A percentile compares a stretch with the other conserved stretches of the same genome.
Evolutionary conservation across 176 grass and related monocot genomes (phyloP).

Genomic region (Stipa capillata): DNA sequence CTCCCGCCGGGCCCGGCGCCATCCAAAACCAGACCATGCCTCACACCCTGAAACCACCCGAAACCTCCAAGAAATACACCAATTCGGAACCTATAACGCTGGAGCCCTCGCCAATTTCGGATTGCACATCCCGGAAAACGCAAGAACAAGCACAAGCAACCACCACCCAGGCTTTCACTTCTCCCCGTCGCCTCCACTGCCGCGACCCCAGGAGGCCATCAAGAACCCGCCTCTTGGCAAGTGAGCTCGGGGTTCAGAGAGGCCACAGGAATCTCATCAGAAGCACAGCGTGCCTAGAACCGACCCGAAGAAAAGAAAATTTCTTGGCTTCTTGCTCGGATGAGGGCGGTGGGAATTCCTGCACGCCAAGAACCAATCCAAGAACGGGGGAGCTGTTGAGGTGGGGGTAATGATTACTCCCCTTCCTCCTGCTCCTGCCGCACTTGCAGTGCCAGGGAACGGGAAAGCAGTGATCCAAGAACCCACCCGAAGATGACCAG

Average conservation of each 20-base stretch:
- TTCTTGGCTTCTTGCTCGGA: constrained; percentile 20
- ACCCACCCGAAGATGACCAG: neutral
- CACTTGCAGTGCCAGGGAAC: neutral
- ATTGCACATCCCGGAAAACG: neutral
- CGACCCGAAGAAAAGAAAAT: neutral
- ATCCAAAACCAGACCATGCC: constrained; percentile 4
- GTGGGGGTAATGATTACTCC: constrained; percentile 9
- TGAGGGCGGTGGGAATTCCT: neutral
- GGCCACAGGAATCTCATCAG: constrained; percentile 1
- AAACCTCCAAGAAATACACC: constrained; percentile 34
- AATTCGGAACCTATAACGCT: constrained; percentile 1
- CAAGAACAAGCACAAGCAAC: constrained; percentile 3
- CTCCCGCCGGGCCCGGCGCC: neutral
- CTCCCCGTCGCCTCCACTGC: neutral
- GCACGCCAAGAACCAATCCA: constrained; percentile 17
- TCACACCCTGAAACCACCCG: neutral
- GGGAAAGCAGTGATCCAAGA: constrained; percentile 3
- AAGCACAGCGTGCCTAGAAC: neutral
- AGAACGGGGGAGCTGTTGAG: too few relatives aligned
- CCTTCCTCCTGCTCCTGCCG: constrained; percentile 9
- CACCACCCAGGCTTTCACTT: constrained; percentile 4
- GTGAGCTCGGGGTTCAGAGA: neutral
- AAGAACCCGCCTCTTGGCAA: constrained; percentile 4
- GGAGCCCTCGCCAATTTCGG: neutral
- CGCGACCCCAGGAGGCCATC: neutral